These are phyloP conservation scores for Candida alai DNA, from an alignment of 805 yeast species.

Conservation along the genomic window DNA sequence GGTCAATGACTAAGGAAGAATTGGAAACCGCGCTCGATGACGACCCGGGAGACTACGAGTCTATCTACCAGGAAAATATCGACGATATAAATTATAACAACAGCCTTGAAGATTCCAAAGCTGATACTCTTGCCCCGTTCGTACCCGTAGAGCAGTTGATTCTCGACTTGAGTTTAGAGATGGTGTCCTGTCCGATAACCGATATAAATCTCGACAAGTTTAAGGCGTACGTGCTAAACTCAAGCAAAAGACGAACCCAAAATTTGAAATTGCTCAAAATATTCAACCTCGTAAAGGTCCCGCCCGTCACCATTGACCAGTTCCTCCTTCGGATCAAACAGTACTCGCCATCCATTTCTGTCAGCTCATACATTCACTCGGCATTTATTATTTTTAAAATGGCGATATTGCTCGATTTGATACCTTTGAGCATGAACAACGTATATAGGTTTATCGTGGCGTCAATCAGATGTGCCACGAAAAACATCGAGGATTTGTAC, in stretches of 20 bases:
- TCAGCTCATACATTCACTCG: slow-evolving; percentile 36
- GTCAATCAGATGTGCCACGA: slow-evolving; percentile 39
- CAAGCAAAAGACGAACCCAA: slow-evolving; percentile 17
- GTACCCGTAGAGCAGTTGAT: slow-evolving; percentile 23
- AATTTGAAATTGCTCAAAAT: slow-evolving; percentile 25
- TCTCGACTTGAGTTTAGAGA: background rate
- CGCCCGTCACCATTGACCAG: slow-evolving; percentile 31
- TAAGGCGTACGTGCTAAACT: slow-evolving; percentile 18
- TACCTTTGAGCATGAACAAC: slow-evolving; percentile 29
- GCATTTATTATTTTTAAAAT: slow-evolving; percentile 36
- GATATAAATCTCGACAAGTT: slow-evolving; percentile 16
- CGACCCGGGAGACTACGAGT: slow-evolving; percentile 4
- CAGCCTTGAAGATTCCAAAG: slow-evolving; percentile 5
- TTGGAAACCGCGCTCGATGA: background rate
- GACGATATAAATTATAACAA: slow-evolving; percentile 5
- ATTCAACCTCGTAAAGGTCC: slow-evolving; percentile 33
- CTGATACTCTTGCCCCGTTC: slow-evolving; percentile 8
- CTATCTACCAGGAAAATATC: slow-evolving; percentile 3
- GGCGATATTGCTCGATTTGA: slow-evolving; percentile 28
- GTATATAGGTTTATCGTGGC: slow-evolving; percentile 39
- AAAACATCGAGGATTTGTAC: slow-evolving; percentile 38
- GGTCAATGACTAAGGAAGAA: slow-evolving; percentile 10
- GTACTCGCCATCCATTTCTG: slow-evolving; percentile 38
- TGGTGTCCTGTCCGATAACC: slow-evolving; percentile 14
- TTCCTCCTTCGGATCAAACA: slow-evolving; percentile 35